Evolutionary conservation across 345 rosid genomes (phyloP).

Genomic region (Corchorus capsularis): DNA sequence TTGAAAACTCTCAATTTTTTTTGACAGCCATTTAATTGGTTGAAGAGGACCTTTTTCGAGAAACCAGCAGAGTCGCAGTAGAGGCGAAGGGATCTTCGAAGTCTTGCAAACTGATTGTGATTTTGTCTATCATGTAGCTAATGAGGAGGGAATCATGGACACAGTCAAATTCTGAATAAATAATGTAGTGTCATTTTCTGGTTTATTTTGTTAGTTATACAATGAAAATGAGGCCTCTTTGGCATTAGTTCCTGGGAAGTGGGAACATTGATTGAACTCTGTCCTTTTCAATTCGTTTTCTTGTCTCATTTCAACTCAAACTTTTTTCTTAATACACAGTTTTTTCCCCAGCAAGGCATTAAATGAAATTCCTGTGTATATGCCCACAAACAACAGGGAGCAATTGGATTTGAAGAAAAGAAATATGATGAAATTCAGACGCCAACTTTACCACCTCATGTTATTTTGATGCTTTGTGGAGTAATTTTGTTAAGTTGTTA

Average conservation of each 20-base stretch:
- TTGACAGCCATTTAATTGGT: slow-evolving; percentile 88
- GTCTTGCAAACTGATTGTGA: slow-evolving; percentile 8
- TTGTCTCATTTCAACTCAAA: neutral
- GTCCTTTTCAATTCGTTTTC: neutral
- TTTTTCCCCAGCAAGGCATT: neutral
- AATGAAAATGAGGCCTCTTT: slow-evolving; percentile 6
- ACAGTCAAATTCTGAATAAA: slow-evolving; percentile 30
- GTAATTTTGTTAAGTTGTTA: too few relatives aligned
- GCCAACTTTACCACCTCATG: too few relatives aligned
- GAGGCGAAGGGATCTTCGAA: slow-evolving; percentile 21
- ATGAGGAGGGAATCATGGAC: slow-evolving; percentile 16
- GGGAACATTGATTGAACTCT: neutral
- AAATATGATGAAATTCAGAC: too few relatives aligned
- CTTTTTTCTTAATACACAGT: neutral
- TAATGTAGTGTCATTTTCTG: slow-evolving; percentile 21
- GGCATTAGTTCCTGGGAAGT: neutral
- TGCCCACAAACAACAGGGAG: too few relatives aligned
- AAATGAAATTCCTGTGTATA: too few relatives aligned
- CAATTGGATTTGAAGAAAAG: too few relatives aligned
- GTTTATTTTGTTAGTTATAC: neutral
- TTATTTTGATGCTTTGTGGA: too few relatives aligned
- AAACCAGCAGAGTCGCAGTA: slow-evolving; percentile 46
- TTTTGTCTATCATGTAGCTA: slow-evolving; percentile 21
- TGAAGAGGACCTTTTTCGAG: slow-evolving; percentile 83
- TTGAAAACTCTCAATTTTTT: neutral